phyloP scores from a whole-genome alignment of 257 asterid species.

The Eucommia ulmoides region DNA sequence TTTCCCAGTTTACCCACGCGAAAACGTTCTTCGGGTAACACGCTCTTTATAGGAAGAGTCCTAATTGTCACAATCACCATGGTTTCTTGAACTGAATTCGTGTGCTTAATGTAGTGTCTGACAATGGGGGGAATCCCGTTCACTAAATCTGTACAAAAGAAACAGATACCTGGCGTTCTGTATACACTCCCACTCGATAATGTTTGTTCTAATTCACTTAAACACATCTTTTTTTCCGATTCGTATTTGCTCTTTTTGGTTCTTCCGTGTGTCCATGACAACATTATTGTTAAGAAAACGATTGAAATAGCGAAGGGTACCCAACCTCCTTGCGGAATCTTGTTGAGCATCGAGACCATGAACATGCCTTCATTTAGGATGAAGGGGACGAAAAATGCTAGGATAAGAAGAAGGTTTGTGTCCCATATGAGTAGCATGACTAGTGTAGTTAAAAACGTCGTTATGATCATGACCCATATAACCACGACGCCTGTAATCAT shows the following conservation, averaged over 20 bases:
- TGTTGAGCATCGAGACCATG: constrained; percentile 72
- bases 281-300: constrained; percentile 77
- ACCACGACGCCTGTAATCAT: constrained; percentile 75
- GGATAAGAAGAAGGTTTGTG: constrained; percentile 73
- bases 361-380: constrained; percentile 64
- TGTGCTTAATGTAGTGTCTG: constrained; percentile 91
- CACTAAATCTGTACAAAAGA: constrained; percentile 93
- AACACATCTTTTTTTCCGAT: constrained; percentile 89
- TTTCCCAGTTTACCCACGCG: no score
- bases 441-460: constrained; percentile 81
- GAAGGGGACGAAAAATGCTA: constrained; percentile 57
- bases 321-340: constrained; percentile 95
- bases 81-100: no score
- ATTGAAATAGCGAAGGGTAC: constrained; percentile 88
- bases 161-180: constrained; percentile 92
- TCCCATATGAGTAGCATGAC: constrained; percentile 90
- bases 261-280: constrained; percentile 80
- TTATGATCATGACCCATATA: constrained; percentile 81
- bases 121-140: constrained; percentile 89
- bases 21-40: no score
- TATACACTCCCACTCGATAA: constrained; percentile 95
- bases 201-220: no score
- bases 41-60: no score
- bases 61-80: no score
- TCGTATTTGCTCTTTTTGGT: constrained; percentile 77